These are phyloP conservation scores for Persicaria tinctoria DNA, from an alignment of 148 eudicot genomes.

Conservation along the genomic window DNA sequence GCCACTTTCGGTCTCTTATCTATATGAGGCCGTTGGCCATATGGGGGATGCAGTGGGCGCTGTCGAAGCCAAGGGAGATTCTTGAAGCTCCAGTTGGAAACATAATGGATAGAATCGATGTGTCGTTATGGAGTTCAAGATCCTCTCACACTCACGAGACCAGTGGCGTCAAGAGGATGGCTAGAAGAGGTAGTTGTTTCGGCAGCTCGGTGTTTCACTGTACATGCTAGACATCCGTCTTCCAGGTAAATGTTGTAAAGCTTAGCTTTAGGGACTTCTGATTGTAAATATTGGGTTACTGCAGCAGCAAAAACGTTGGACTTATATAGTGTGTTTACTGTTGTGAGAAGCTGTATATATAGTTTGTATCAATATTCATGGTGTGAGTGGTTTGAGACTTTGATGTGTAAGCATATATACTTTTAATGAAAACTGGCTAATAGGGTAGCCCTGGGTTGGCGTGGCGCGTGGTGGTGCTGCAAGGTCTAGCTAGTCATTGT, in stretches of 20 bases:
- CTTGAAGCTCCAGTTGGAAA: conserved; percentile 59
- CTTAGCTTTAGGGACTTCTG: background rate
- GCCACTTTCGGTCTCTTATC: conserved; percentile 52
- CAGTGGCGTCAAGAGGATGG: conserved; percentile 36
- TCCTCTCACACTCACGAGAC: conserved; percentile 26
- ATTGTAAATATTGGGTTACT: background rate
- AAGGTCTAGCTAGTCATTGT: too few relatives aligned
- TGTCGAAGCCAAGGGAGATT: conserved; percentile 57
- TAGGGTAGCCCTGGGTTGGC: too few relatives aligned
- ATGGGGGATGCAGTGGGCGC: conserved; percentile 85
- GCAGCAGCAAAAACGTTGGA: background rate
- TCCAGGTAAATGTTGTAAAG: background rate
- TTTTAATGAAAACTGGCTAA: too few relatives aligned
- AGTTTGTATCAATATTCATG: too few relatives aligned
- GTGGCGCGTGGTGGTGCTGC: too few relatives aligned
- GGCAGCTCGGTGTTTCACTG: conserved; percentile 61
- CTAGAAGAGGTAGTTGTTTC: conserved; percentile 48
- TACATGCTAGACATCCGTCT: conserved; percentile 32
- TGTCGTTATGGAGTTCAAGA: conserved; percentile 27
- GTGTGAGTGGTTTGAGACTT: too few relatives aligned
- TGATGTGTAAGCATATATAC: too few relatives aligned
- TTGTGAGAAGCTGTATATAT: too few relatives aligned
- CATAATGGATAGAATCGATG: conserved; percentile 63
- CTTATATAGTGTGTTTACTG: background rate
- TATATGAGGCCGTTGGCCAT: conserved; percentile 73